Evolutionary conservation across 2,329 filamentous ascomycete species (phyloP), one percentile per base, ranked within the genome.

Genomic region (Helotiales sp.): DNA sequence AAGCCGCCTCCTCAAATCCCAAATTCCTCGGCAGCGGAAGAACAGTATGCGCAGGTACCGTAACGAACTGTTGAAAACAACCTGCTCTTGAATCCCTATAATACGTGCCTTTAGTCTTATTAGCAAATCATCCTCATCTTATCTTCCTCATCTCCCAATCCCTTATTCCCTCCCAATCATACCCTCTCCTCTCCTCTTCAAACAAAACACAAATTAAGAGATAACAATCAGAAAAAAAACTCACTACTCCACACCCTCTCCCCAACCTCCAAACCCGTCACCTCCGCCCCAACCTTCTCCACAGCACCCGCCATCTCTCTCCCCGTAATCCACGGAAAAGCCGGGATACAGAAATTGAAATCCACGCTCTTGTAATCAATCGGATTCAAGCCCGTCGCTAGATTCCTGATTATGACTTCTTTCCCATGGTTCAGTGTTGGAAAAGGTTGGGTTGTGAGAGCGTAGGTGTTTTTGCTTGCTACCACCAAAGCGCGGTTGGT

Each of bases 331-430:
- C 63, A 64, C 22, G 63, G 63, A 27, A 64, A 64, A 15, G 66
- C 63, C 1, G 75, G 75, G 33, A 77, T 63, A 56, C 75, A 76
- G 61, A 76, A 77, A 48, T 74, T 73, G 59, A 73, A 76, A 53
- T 76, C 75, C 36, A 77, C 75, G 4, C 67, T 71, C 31, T 65
- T 52, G 22, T 77, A 72, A 58, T 83, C 80, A 46, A 75, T 75
- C 56, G 76, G 77, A 65, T 78, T 81, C 59, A 81, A 27, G 0
- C 73, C 75, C 9, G 64, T 66, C 0, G 73, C 70, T 27, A 65
- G 63, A 8, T 69, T 61, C 27, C 73, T 62, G 5, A 78, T 71
- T 48, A 77, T 72, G 9, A 78, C 66, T 47, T 71, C 65, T 56
- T 75, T 52, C 2, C 61, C 60, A 29, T 62, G 53, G 12, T 74